phyloP scores from a whole-genome alignment of 2,329 filamentous ascomycete genomes.

The Clarireedia hainanense region DNA sequence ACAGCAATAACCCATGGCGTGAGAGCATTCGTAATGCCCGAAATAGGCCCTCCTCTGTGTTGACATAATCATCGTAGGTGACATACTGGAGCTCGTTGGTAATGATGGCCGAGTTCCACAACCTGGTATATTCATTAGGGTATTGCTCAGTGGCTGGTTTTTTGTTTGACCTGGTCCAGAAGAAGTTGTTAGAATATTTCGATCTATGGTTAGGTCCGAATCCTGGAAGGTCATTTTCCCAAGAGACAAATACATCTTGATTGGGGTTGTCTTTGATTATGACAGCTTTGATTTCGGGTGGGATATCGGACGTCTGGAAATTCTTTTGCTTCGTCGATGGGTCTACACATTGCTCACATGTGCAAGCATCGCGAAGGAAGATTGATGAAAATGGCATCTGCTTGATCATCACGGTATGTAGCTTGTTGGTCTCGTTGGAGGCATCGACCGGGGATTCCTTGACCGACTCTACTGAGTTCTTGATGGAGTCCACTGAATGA shows the following conservation, averaged over 20 bases:
- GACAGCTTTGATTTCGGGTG: conserved; percentile 36
- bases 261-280: conserved; percentile 30
- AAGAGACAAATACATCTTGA: conserved; percentile 41
- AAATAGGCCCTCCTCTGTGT: conserved; percentile 46
- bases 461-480: too few species aligned
- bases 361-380: conserved; percentile 50
- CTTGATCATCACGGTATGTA: neutral
- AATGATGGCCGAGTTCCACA: conserved; percentile 40
- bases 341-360: conserved; percentile 49
- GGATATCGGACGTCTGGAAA: conserved; percentile 59
- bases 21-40: conserved; percentile 55
- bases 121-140: neutral
- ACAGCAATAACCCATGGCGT: conserved; percentile 65
- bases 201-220: conserved; percentile 24
- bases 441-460: neutral
- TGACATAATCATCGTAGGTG: conserved; percentile 66
- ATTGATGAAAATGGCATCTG: conserved; percentile 2
- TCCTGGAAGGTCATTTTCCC: conserved; percentile 45
- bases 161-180: neutral
- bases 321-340: conserved; percentile 53
- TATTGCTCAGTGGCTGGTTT: neutral
- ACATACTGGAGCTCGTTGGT: conserved; percentile 47
- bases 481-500: too few species aligned
- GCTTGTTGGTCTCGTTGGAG: neutral
- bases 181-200: conserved; percentile 15